Base-by-base conservation (phyloP, 495 filamentous ascomycete genomes). In the Barbatosphaeria neglecta region DNA sequence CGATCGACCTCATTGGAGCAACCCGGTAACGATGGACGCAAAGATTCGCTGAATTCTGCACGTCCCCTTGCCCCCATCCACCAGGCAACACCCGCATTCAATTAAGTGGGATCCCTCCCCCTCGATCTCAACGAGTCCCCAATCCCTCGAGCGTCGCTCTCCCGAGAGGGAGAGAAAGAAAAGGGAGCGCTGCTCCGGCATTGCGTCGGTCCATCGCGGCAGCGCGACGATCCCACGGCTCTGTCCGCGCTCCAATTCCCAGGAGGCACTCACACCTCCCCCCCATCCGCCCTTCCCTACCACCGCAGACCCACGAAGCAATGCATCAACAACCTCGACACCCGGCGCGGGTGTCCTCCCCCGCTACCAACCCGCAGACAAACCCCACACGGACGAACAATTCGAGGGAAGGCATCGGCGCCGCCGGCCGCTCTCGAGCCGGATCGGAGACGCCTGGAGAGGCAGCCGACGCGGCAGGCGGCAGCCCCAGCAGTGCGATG, bases 271-370 rank as follows among this genome's bases (percentile, higher is more conserved):
- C 31, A 11, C 31, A 3, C 13, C 2, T 3, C 3, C 13, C 6
- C 2, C 2, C 13, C 10, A 3, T n/a, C 31, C 11, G 15, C 13
- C 31, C 11, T n/a, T 6, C 31, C 27, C 3, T 31, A 10, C 27
- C 15, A 31, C 27, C 15, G 15, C 27, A 31, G 44, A 48, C 31
- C 52, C 41, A 37, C 51, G 6, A 41, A 45, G 57, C 46, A 41
- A 93, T 93, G 87, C 86, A 92, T 78, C 87, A 90, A 67, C 81
- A 84, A 67, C 81, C 84, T 51, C 79, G 87, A 56, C 77, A 81
- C 43, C 77, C 83, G 50, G 76, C 77, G 17, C 69, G 75, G 51
- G 73, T 77, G 45, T 65, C 81, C 44, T 81, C 82, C 50, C 78
- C 84, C 48, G 80, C 79, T 48, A 75, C 75, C 54, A 80, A 83